Percentiles rank a stretch among this genome's conserved stretches.
phyloP scores from a whole-genome alignment of 2,329 filamentous ascomycete genomes.

The Diaporthe sp. region DNA sequence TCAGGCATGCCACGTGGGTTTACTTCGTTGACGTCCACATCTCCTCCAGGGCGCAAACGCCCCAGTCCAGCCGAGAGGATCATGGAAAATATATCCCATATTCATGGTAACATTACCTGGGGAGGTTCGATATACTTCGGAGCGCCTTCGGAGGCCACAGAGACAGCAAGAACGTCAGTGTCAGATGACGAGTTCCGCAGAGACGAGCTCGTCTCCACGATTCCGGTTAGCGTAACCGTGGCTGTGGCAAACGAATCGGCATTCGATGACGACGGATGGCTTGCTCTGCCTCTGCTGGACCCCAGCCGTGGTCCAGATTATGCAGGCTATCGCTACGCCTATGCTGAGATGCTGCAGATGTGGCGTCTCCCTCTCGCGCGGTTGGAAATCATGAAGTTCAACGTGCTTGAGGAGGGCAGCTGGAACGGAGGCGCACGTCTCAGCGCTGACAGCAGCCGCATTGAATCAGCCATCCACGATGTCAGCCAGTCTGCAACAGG shows the following conservation, averaged over 20 bases:
- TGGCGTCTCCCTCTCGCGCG: conserved; percentile 72
- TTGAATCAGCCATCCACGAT: conserved; percentile 46
- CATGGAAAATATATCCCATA: conserved; percentile 62
- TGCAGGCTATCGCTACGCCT: conserved; percentile 71
- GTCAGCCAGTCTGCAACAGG: conserved; percentile 50
- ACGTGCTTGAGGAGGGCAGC: conserved; percentile 64
- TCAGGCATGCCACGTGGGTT: conserved; percentile 63
- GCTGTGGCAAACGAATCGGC: conserved; percentile 70
- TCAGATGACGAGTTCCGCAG: conserved; percentile 64
- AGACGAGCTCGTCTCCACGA: conserved; percentile 57
- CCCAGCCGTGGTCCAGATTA: conserved; percentile 59
- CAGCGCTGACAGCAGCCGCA: conserved; percentile 45
- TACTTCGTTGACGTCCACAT: conserved; percentile 51
- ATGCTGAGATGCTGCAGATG: conserved; percentile 76
- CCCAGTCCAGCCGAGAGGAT: conserved; percentile 72
- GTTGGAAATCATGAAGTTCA: conserved; percentile 77
- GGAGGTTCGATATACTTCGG: conserved; percentile 56
- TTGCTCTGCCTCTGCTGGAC: conserved; percentile 68
- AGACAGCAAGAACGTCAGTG: conserved; percentile 60
- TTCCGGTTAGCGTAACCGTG: conserved; percentile 63
- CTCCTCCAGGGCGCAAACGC: conserved; percentile 60
- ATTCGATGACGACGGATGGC: conserved; percentile 76
- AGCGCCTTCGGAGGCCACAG: conserved; percentile 55
- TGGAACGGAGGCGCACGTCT: conserved; percentile 33
- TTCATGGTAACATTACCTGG: conserved; percentile 60